Percentiles rank a stretch among this genome's conserved stretches.
These are phyloP conservation scores for Teunomyces atbi DNA, from an alignment of 805 yeast genomes.

Conservation along the genomic window DNA sequence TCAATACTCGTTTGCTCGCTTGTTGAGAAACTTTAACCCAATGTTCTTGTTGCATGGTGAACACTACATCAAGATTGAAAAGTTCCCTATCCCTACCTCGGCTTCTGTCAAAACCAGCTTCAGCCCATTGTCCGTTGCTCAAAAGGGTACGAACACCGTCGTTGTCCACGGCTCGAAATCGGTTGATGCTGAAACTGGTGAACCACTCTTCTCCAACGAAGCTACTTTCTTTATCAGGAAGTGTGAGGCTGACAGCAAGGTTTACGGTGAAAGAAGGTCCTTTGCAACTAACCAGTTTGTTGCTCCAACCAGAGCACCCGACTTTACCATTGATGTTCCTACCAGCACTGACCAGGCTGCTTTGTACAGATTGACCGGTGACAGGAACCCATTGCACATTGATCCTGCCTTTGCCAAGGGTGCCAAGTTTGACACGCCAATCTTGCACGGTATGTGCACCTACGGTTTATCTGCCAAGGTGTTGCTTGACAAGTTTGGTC, in stretches of 20 bases:
- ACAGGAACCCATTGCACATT: conserved; percentile 91
- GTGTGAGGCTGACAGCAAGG: conserved; percentile 53
- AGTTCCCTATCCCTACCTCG: conserved; percentile 75
- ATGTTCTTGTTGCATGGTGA: conserved; percentile 92
- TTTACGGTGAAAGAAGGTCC: conserved; percentile 46
- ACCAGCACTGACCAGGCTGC: conserved; percentile 80
- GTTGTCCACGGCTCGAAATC: conserved; percentile 74
- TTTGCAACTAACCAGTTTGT: conserved; percentile 64
- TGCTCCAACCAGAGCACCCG: conserved; percentile 66
- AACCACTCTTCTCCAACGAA: conserved; percentile 72
- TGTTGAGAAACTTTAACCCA: conserved; percentile 82
- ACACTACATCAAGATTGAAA: conserved; percentile 76
- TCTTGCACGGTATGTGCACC: conserved; percentile 88
- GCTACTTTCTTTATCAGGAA: conserved; percentile 84
- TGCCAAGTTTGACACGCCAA: conserved; percentile 82
- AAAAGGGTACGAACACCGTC: conserved; percentile 84
- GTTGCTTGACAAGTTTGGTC: conserved; percentile 76
- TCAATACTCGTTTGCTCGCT: conserved; percentile 53
- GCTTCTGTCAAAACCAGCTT: conserved; percentile 62
- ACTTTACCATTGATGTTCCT: conserved; percentile 55
- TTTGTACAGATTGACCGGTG: conserved; percentile 87
- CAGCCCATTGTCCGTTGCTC: conserved; percentile 69
- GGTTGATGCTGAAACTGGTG: conserved; percentile 65
- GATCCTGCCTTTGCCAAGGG: conserved; percentile 89
- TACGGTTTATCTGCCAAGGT: conserved; percentile 80